Evolutionary conservation across 2,329 filamentous ascomycete species (phyloP), one percentile per base, ranked within the genome.

Genomic region (Colletotrichum salicis): DNA sequence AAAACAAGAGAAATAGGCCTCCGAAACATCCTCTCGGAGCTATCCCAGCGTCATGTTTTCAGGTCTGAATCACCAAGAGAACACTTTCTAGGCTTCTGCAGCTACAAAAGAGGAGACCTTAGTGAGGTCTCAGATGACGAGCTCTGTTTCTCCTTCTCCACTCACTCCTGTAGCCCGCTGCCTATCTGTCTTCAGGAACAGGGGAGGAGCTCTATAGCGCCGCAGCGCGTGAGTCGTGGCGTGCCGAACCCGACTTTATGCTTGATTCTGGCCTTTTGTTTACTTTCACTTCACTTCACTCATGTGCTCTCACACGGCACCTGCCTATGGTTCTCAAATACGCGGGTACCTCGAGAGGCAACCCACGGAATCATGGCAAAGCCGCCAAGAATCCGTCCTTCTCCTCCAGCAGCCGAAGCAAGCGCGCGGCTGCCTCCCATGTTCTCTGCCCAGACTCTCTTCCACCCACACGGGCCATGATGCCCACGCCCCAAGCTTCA

Each of bases 351-450:
- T n/a, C 1, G 41, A n/a, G 41, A 35, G 41, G 41, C 41, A 48
- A 22, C 41, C 41, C 19, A 22, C 19, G 41, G 19, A n/a, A n/a
- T 22, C 41, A 22, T 48, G 41, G 41, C 15, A 48, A 11, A 48
- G 41, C n/a, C 19, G 41, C 41, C 41, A 48, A 48, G 41, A 48
- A 48, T 8, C 19, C 41, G 8, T 12, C 7, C 19, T 19, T 48
- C 15, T 8, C 19, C 7, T 48, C 19, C 8, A 48, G 19, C 64
- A 48, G 19, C 64, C 56, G 35, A 48, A 31, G 5, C 65, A 72
- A 64, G 70, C 70, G 70, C 70, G 70, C 65, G 70, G 65, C 68
- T 62, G 64, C 64, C 52, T 71, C 57, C 19, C 19, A 10, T n/a
- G 22, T n/a, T 8, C 0, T 48, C 19, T 48, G 41, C 19, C 41